Evolutionary conservation across 2,329 filamentous ascomycete species (phyloP), one percentile per base, ranked within the genome.

Genomic region (Trichoderma koningiopsis): DNA sequence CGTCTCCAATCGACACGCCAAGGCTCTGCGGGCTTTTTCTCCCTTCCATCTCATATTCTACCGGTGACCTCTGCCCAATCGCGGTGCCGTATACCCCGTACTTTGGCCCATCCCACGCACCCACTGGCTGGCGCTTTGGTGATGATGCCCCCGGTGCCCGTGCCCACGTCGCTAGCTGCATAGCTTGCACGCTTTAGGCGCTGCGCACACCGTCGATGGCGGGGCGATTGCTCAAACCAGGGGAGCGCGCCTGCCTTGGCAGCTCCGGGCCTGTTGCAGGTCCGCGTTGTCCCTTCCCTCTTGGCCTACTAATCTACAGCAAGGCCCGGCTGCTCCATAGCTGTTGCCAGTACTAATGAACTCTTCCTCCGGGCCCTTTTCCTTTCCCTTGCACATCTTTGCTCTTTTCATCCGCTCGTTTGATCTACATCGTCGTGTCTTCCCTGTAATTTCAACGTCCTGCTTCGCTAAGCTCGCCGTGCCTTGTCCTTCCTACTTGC

Each of bases 341-440:
- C 33, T 29, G 40, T 33, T 43, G 40, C 40, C 40, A 43, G 40
- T 43, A 19, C 33, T 35, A 35, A 35, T 43, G 40, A 1, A 49
- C 62, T 16, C 31, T 19, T 56, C 29, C 62, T 66, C 53, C 62
- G 49, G 31, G 47, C n/a, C 27, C 69, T 69, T 69, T 49, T 22
- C 27, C 69, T 70, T 69, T 49, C 24, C 27, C 40, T 43, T 68
- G 66, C 66, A 68, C 69, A 72, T 72, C 70, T 70, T 72, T 72
- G 24, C 71, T 71, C 66, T 63, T 72, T 72, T 70, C 68, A 72
- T 70, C 71, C 62, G 60, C 47, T 56, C 55, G 22, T 55, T 59
- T 52, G 53, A 22, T 59, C 63, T 57, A 58, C 62, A 29, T 52
- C 53, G 43, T 61, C 60, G 69, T 27, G 49, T 31, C 27, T 37